A percentile compares a stretch with the other conserved stretches of the same genome.
Evolutionary conservation across 2,329 filamentous ascomycete species (phyloP).

Genomic region (Pestalotiopsis sp.): DNA sequence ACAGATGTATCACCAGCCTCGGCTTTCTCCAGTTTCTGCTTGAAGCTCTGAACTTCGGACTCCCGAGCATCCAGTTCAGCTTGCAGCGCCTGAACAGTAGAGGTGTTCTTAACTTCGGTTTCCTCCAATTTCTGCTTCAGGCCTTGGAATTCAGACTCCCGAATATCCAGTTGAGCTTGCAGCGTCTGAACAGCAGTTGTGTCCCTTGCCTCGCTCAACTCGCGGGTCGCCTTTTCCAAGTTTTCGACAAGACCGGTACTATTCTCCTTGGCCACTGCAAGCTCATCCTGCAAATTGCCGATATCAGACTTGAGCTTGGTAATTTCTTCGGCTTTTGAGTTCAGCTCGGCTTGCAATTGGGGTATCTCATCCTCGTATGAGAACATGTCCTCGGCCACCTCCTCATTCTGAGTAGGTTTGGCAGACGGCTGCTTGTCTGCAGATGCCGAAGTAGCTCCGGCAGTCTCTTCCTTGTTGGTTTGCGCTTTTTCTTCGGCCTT

Average conservation of each 20-base stretch:
- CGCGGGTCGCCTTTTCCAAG: conserved; percentile 57
- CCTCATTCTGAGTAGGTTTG: conserved; percentile 42
- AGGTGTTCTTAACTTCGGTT: too few species aligned
- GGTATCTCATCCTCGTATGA: conserved; percentile 89
- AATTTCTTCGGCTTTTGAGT: conserved; percentile 70
- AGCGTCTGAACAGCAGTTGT: too few species aligned
- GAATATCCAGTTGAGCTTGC: too few species aligned
- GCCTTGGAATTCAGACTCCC: conserved; percentile 35
- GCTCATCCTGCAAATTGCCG: conserved; percentile 65
- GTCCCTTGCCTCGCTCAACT: conserved; percentile 53
- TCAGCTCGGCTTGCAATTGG: conserved; percentile 73
- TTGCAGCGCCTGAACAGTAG: too few species aligned
- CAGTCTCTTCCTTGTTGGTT: conserved; percentile 24
- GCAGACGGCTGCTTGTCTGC: conserved; percentile 44
- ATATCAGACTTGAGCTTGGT: conserved; percentile 70
- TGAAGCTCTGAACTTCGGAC: conserved; percentile 26
- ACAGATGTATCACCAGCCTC: conserved; percentile 42
- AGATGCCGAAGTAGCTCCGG: conserved; percentile 22
- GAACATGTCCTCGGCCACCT: conserved; percentile 72
- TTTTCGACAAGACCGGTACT: conserved; percentile 61
- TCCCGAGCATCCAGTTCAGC: too few species aligned
- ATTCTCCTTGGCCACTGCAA: conserved; percentile 71
- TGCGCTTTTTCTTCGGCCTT: conserved; percentile 24
- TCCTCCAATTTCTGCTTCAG: conserved; percentile 38
- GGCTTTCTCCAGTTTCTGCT: conserved; percentile 46